Conservation (phyloP, 2,329 filamentous ascomycete species). For the Bisporella sp. region DNA sequence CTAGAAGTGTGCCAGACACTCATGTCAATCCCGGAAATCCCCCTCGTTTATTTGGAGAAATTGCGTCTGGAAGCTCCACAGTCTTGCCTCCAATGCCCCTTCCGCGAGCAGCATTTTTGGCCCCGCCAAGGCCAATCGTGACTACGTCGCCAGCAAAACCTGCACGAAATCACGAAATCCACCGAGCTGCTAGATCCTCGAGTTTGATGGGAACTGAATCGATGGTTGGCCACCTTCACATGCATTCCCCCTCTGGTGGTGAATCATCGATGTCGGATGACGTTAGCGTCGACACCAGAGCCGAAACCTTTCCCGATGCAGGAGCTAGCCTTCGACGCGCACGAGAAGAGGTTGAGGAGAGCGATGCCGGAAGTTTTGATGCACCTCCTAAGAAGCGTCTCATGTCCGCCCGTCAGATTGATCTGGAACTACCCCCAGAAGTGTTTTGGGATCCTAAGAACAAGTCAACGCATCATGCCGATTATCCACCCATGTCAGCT, state of each 20-base stretch:
- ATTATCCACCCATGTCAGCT: constrained; percentile 58
- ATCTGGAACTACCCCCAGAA: constrained; percentile 47
- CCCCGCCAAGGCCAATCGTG: neutral
- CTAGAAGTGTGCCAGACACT: neutral
- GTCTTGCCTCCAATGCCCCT: constrained; percentile 23
- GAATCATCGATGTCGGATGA: constrained; percentile 1
- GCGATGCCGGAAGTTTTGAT: constrained; percentile 18
- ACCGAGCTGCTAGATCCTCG: constrained; percentile 15
- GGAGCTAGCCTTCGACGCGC: constrained; percentile 23
- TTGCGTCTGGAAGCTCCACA: constrained; percentile 25
- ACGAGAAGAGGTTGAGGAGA: constrained; percentile 19
- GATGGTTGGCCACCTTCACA: constrained; percentile 24
- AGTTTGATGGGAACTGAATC: constrained; percentile 27
- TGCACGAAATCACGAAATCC: neutral
- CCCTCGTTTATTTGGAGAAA: constrained; percentile 24
- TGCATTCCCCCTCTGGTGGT: constrained; percentile 23
- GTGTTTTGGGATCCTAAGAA: constrained; percentile 51
- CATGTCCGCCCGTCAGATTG: constrained; percentile 49
- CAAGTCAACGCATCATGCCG: constrained; percentile 49
- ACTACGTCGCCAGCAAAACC: neutral
- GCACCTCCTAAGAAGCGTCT: constrained; percentile 39
- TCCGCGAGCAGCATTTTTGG: constrained; percentile 8
- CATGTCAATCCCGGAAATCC: constrained; percentile 10
- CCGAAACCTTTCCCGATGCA: constrained; percentile 6
- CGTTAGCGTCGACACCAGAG: constrained; percentile 2